phyloP scores from a whole-genome alignment of 805 yeast genomes.

The Ogataea ramenticola region DNA sequence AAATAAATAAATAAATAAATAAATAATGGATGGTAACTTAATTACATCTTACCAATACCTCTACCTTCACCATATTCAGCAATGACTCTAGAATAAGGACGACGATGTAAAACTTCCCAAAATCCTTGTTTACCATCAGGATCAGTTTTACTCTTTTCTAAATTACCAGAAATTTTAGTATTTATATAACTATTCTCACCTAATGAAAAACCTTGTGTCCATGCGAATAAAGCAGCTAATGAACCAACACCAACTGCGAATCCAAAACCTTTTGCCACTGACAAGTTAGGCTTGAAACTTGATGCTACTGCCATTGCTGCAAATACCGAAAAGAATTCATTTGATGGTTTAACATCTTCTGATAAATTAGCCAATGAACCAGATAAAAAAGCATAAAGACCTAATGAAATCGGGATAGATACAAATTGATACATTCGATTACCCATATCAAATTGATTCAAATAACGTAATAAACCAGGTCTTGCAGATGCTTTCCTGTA shows the following conservation, averaged over 20 bases:
- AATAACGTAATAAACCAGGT: conserved; percentile 29
- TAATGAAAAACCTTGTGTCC: conserved; percentile 44
- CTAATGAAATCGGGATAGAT: conserved; percentile 26
- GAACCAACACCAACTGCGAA: conserved; percentile 36
- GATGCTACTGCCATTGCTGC: conserved; percentile 16
- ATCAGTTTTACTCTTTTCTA: background rate
- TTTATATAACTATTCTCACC: background rate
- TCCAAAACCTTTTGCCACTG: conserved; percentile 37
- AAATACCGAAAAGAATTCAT: conserved; percentile 22
- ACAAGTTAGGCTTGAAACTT: conserved; percentile 16
- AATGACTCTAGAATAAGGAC: conserved; percentile 75
- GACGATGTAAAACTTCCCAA: conserved; percentile 77
- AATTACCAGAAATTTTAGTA: background rate
- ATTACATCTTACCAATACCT: conserved; percentile 37
- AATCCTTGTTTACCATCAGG: conserved; percentile 41
- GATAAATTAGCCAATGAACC: conserved; percentile 23
- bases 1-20: background rate
- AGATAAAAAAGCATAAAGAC: conserved; percentile 25
- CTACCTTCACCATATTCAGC: conserved; percentile 67
- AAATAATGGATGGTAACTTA: background rate
- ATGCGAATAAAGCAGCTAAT: conserved; percentile 36
- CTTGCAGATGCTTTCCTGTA: conserved; percentile 29
- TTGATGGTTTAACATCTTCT: conserved; percentile 21
- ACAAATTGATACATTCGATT: conserved; percentile 20
- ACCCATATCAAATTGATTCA: conserved; percentile 21